A percentile compares a stretch with the other conserved stretches of the same genome.
phyloP scores from a whole-genome alignment of 306 rosid genomes.

The Oemleria cerasiformis region DNA sequence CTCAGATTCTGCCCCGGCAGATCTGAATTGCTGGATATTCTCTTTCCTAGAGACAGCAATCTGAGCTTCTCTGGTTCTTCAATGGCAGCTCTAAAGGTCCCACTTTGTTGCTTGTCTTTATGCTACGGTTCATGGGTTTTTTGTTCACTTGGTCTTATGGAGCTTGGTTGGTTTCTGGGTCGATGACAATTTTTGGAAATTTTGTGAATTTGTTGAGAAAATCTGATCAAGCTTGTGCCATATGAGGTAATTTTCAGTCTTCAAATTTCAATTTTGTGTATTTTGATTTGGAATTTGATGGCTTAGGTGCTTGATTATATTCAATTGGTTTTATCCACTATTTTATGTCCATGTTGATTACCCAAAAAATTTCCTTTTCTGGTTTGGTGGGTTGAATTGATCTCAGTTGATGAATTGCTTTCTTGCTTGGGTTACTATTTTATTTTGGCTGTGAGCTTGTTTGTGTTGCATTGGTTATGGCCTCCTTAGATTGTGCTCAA shows the following conservation, averaged over 20 bases:
- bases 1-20: slow-evolving; percentile 40
- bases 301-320: neutral
- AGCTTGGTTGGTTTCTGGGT: slow-evolving; percentile 13
- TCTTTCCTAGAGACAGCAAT: slow-evolving; percentile 20
- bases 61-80: slow-evolving; percentile 19
- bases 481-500: too few relatives aligned
- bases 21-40: slow-evolving; percentile 31
- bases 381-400: too few relatives aligned
- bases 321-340: too few relatives aligned
- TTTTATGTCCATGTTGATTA: too few relatives aligned
- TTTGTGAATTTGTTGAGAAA: slow-evolving; percentile 18
- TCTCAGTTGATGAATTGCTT: too few relatives aligned
- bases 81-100: slow-evolving; percentile 24
- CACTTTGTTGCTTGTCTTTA: slow-evolving; percentile 14
- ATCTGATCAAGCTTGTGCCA: slow-evolving; percentile 16
- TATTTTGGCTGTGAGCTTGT: too few relatives aligned
- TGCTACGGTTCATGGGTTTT: slow-evolving; percentile 3
- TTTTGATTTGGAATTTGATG: neutral
- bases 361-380: too few relatives aligned
- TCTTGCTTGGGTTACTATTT: too few relatives aligned
- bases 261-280: neutral
- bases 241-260: slow-evolving; percentile 18
- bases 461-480: too few relatives aligned
- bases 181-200: neutral
- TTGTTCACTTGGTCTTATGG: slow-evolving; percentile 5